These are phyloP conservation scores for Balakata baccata DNA, from an alignment of 345 rosid genomes.

Conservation along the genomic window DNA sequence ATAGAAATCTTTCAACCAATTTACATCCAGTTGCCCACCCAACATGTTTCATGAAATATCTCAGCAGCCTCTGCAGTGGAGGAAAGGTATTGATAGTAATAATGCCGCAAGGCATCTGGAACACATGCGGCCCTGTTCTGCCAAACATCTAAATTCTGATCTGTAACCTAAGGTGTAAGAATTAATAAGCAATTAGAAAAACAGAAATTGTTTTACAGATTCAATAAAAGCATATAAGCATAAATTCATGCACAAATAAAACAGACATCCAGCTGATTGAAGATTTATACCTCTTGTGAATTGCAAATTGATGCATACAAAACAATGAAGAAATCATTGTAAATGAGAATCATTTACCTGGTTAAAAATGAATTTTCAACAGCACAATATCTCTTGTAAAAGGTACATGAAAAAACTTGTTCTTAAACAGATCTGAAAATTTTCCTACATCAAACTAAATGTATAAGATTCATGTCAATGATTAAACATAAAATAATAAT, in stretches of 20 bases:
- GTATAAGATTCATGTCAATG: background rate
- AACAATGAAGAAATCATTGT: background rate
- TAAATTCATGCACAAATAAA: background rate
- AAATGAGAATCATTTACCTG: background rate
- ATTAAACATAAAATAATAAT: too few species aligned
- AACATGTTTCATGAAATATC: constrained; percentile 39
- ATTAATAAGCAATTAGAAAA: constrained; percentile 15
- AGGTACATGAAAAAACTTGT: background rate
- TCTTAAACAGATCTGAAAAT: background rate
- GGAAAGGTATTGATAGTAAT: constrained; percentile 94
- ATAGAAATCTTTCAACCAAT: background rate
- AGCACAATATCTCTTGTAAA: background rate
- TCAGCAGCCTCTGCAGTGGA: constrained; percentile 95
- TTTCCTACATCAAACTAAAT: background rate
- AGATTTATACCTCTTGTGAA: background rate
- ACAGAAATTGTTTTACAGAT: background rate
- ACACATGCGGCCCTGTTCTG: constrained; percentile 77
- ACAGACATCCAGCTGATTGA: constrained; percentile 10
- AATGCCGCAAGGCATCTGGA: constrained; percentile 91
- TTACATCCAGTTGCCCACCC: constrained; percentile 22
- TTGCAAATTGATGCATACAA: background rate
- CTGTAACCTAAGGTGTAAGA: constrained; percentile 65
- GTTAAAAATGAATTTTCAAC: background rate
- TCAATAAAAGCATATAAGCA: background rate
- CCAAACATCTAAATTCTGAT: constrained; percentile 90